Conservation (phyloP, 371 early-diverging fungal genomes). For the Blakeslea trispora region DNA sequence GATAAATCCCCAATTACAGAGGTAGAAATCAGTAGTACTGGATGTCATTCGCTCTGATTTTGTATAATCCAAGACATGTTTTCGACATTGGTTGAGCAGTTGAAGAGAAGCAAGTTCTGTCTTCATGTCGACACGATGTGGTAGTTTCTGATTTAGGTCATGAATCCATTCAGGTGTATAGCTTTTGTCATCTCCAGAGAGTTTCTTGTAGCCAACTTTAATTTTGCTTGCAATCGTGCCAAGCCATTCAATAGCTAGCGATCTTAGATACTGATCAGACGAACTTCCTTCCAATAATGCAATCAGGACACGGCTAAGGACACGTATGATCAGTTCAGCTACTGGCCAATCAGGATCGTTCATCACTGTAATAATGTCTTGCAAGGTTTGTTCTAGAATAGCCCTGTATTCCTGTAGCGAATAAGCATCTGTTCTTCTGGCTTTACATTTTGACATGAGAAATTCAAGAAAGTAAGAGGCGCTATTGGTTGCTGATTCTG, state of each 20-base stretch:
- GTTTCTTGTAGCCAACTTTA: conserved; percentile 33
- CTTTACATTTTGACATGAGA: conserved; percentile 64
- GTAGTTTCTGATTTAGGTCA: conserved; percentile 29
- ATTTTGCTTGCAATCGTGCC: conserved; percentile 66
- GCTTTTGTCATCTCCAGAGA: conserved; percentile 13
- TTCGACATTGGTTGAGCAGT: conserved; percentile 32
- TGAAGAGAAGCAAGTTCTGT: conserved; percentile 21
- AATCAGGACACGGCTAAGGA: conserved; percentile 67
- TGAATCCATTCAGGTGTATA: conserved; percentile 43
- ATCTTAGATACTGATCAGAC: conserved; percentile 59
- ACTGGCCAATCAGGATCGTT: conserved; percentile 93
- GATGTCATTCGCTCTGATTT: conserved; percentile 5
- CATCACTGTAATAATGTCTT: conserved; percentile 73
- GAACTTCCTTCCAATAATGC: conserved; percentile 60
- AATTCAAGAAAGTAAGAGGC: conserved; percentile 67
- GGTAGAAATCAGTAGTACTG: conserved; percentile 26
- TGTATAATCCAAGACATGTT: conserved; percentile 24
- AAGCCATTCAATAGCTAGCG: conserved; percentile 77
- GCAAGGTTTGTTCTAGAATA: conserved; percentile 68
- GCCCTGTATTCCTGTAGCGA: conserved; percentile 75
- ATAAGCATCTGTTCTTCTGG: conserved; percentile 44
- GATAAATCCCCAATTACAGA: conserved; percentile 28
- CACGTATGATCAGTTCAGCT: conserved; percentile 69
- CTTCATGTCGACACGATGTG: conserved; percentile 18
- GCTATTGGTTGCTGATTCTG: conserved; percentile 63